These are phyloP conservation scores for Claviceps africana DNA, from an alignment of 2,329 filamentous ascomycete genomes.

Conservation along the genomic window DNA sequence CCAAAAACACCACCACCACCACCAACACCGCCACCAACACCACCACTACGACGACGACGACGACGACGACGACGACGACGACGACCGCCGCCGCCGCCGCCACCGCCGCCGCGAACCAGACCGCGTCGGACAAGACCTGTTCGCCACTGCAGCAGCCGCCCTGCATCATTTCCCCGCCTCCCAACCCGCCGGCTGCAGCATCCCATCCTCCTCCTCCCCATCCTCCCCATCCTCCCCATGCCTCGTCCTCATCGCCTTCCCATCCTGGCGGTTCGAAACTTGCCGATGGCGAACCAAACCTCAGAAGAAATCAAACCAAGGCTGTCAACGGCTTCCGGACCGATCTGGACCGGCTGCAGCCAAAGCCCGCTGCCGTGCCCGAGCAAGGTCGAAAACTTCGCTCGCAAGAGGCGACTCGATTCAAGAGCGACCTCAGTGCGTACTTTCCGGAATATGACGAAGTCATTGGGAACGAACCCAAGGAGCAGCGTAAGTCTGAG, in stretches of 20 bases:
- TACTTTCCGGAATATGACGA: conserved; percentile 95
- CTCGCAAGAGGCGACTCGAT: conserved; percentile 70
- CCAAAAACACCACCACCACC: too few species aligned
- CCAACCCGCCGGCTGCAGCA: conserved; percentile 1
- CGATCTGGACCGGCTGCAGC: conserved; percentile 43
- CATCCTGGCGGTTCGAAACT: conserved; percentile 8
- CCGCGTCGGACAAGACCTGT: not conserved
- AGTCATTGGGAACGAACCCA: conserved; percentile 72
- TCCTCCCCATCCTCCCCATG: conserved; percentile 7
- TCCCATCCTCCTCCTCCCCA: conserved; percentile 6
- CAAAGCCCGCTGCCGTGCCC: conserved; percentile 29
- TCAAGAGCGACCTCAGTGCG: conserved; percentile 79
- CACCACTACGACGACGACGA: too few species aligned
- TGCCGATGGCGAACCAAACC: conserved; percentile 15
- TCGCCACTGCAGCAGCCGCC: not conserved
- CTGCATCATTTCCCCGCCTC: conserved; percentile 1
- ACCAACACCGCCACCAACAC: too few species aligned
- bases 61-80: not conserved
- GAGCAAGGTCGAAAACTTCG: conserved; percentile 65
- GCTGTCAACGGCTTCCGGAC: too few species aligned
- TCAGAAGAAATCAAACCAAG: conserved; percentile 42
- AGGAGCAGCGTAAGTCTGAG: conserved; percentile 57
- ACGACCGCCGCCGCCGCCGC: not conserved
- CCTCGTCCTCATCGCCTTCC: conserved; percentile 1
- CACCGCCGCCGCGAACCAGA: conserved; percentile 3